Evolutionary conservation across 257 asterid genomes (phyloP).

Genomic region (Nicotiana paniculata): DNA sequence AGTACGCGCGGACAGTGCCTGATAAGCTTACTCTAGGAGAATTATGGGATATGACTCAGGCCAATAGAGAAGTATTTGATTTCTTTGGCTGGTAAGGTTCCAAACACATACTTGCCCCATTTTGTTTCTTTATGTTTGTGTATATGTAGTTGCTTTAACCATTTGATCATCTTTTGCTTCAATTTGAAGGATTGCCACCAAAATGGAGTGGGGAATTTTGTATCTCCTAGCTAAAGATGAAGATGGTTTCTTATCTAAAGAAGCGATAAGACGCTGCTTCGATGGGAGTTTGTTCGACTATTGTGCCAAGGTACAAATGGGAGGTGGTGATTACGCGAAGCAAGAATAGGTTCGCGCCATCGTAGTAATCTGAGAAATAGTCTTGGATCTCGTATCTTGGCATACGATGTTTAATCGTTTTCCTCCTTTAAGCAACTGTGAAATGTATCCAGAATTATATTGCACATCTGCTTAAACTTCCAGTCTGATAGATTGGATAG

Average conservation of each 20-base stretch:
- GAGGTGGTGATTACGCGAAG: slow-evolving; percentile 14
- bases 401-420: background rate
- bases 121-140: background rate
- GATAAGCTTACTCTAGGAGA: slow-evolving; percentile 70
- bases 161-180: too few species aligned
- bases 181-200: slow-evolving; percentile 44
- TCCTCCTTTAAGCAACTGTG: background rate
- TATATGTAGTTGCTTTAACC: background rate
- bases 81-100: slow-evolving; percentile 20
- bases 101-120: background rate
- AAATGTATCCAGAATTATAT: too few species aligned
- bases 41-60: slow-evolving; percentile 72
- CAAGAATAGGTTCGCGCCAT: background rate
- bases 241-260: slow-evolving; percentile 73
- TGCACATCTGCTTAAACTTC: too few species aligned
- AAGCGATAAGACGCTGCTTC: slow-evolving; percentile 70
- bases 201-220: slow-evolving; percentile 59
- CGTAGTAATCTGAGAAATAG: background rate
- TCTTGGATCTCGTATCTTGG: background rate
- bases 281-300: slow-evolving; percentile 90
- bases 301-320: slow-evolving; percentile 53
- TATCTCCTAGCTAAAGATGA: slow-evolving; percentile 65
- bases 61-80: slow-evolving; percentile 52
- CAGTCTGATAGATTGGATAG: too few species aligned
- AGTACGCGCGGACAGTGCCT: slow-evolving; percentile 46